Evolutionary conservation across 345 rosid species (phyloP).

Genomic region (Stellera chamaejasme): DNA sequence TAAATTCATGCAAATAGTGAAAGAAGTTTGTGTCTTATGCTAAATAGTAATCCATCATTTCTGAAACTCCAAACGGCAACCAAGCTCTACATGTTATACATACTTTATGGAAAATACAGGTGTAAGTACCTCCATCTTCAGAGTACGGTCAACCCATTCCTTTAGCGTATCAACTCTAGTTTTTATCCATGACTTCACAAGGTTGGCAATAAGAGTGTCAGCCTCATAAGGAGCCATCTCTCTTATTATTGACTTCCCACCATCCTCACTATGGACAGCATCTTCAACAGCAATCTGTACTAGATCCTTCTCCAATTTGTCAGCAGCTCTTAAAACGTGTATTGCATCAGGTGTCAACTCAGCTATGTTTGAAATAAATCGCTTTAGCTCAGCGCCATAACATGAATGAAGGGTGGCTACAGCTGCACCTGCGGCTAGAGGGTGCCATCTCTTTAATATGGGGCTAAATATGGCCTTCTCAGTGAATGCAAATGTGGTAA

Average conservation of each 20-base stretch:
- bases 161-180: constrained; percentile 67
- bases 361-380: constrained; percentile 54
- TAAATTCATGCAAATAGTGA: no score
- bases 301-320: constrained; percentile 92
- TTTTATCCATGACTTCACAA: constrained; percentile 78
- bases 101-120: no score
- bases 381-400: constrained; percentile 67
- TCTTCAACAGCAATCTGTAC: constrained; percentile 98
- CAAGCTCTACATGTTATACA: no score
- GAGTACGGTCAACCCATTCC: constrained; percentile 82
- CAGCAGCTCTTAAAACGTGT: constrained; percentile 88
- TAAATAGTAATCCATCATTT: no score
- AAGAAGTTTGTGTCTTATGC: no score
- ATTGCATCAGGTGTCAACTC: constrained; percentile 89
- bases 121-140: constrained; percentile 71
- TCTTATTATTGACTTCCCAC: constrained; percentile 90
- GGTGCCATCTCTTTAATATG: constrained; percentile 88
- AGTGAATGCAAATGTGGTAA: constrained; percentile 61
- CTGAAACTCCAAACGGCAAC: no score
- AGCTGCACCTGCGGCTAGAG: constrained; percentile 87
- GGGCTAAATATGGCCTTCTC: constrained; percentile 88
- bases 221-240: constrained; percentile 99
- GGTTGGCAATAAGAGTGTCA: constrained; percentile 63
- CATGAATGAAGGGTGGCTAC: constrained; percentile 94
- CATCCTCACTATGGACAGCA: constrained; percentile 94